Evolutionary conservation across 2,329 filamentous ascomycete species (phyloP).

Genomic region (Cladosporium sp.): DNA sequence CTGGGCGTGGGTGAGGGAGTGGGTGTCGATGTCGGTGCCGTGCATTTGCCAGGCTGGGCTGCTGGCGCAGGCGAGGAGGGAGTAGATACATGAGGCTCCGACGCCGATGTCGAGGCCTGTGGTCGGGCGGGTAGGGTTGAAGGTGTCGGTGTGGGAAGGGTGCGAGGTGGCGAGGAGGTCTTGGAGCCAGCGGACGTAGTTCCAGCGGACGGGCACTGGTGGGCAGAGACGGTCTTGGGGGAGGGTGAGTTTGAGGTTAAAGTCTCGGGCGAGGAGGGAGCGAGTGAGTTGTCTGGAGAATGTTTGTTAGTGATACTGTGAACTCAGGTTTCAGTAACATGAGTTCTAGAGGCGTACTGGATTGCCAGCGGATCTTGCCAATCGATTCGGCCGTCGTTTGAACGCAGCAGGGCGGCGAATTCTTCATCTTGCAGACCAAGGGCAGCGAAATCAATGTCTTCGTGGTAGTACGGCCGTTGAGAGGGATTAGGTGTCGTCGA

Average conservation of each 20-base stretch:
- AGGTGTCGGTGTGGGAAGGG: conserved; percentile 46
- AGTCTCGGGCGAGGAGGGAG: conserved; percentile 74
- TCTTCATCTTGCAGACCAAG: conserved; percentile 61
- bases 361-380: conserved; percentile 78
- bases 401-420: conserved; percentile 56
- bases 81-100: conserved; percentile 89
- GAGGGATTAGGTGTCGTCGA: not conserved
- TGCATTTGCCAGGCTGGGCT: conserved; percentile 63
- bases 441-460: conserved; percentile 62
- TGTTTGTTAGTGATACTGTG: conserved; percentile 61
- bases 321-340: not conserved
- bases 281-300: conserved; percentile 68
- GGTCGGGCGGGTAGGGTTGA: conserved; percentile 55
- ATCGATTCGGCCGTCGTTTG: conserved; percentile 63
- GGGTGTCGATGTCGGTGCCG: conserved; percentile 70
- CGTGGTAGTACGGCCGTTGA: conserved; percentile 49
- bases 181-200: conserved; percentile 90
- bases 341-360: conserved; percentile 55
- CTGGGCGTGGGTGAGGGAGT: conserved; percentile 66
- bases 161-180: conserved; percentile 71
- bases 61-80: conserved; percentile 72
- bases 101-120: conserved; percentile 69
- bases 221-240: conserved; percentile 82
- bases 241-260: conserved; percentile 69
- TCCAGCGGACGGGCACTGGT: conserved; percentile 69